Evolutionary conservation across 2,329 filamentous ascomycete species (phyloP).

Genomic region (Talaromyces amestolkiae): DNA sequence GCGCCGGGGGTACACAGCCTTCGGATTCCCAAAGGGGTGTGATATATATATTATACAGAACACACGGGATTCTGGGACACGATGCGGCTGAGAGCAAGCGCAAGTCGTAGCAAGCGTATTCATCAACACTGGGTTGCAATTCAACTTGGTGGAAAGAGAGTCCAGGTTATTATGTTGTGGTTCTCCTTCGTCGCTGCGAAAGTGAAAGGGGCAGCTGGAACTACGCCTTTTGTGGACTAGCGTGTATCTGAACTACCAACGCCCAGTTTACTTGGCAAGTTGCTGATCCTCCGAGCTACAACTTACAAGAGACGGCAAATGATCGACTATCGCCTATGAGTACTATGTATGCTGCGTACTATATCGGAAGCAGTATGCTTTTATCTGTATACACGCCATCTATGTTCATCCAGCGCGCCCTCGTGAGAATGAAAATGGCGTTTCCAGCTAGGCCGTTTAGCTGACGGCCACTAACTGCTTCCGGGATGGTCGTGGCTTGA

Average conservation of each 20-base stretch:
- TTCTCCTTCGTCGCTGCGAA: background rate
- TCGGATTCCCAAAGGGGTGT: background rate
- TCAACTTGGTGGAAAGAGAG: background rate
- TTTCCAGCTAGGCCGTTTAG: background rate
- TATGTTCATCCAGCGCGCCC: background rate
- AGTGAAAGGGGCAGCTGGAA: background rate
- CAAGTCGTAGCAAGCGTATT: background rate
- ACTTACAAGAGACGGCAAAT: background rate
- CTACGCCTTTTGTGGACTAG: slow-evolving; percentile 1
- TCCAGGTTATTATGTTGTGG: background rate
- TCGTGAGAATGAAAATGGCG: background rate
- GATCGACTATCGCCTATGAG: no score
- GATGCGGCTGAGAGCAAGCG: background rate
- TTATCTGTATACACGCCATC: background rate
- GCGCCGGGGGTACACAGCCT: background rate
- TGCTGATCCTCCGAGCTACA: background rate
- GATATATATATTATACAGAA: slow-evolving; percentile 1
- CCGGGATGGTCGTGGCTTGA: background rate
- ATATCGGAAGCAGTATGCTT: background rate
- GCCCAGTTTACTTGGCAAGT: background rate
- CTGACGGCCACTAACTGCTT: slow-evolving; percentile 4
- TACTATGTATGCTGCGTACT: background rate
- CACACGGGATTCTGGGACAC: background rate
- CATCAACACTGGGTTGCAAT: background rate
- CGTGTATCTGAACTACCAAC: background rate